phyloP scores from a whole-genome alignment of 2,329 filamentous ascomycete genomes.

The Aspergillus ibericus region DNA sequence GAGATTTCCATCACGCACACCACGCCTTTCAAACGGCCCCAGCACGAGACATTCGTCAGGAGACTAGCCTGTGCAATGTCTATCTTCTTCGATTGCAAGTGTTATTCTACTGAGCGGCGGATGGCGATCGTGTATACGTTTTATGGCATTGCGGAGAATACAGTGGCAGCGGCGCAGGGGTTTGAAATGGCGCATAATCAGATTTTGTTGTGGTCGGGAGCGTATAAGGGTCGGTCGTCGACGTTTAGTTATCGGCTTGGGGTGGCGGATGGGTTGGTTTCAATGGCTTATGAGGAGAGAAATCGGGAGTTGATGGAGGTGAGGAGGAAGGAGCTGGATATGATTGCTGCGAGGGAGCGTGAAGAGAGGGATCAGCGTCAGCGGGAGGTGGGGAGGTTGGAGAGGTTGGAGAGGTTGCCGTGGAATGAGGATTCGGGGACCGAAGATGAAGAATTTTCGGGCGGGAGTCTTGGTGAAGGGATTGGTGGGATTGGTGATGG shows the following conservation, averaged over 20 bases:
- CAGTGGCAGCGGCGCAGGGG: slow-evolving; percentile 10
- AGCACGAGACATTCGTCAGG: slow-evolving; percentile 11
- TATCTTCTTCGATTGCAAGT: slow-evolving; percentile 20
- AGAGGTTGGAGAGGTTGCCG: neutral
- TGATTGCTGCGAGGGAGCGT: slow-evolving; percentile 8
- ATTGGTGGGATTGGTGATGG: neutral
- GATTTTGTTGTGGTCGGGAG: slow-evolving; percentile 22
- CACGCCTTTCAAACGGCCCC: neutral
- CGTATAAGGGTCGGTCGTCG: slow-evolving; percentile 17
- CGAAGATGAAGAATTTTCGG: no score
- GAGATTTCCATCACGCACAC: slow-evolving; percentile 9
- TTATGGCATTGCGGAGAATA: slow-evolving; percentile 17
- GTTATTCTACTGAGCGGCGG: slow-evolving; percentile 7
- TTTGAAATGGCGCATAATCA: slow-evolving; percentile 23
- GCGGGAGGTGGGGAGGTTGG: no score
- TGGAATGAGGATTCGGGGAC: neutral
- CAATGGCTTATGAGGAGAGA: slow-evolving; percentile 20
- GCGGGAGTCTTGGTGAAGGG: no score
- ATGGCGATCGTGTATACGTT: slow-evolving; percentile 12
- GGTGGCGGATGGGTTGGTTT: slow-evolving; percentile 19
- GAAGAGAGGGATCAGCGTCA: slow-evolving; percentile 3
- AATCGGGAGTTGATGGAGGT: slow-evolving; percentile 13
- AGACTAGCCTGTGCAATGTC: slow-evolving; percentile 15
- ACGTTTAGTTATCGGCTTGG: slow-evolving; percentile 24
- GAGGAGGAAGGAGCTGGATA: slow-evolving; percentile 16